A percentile compares a stretch with the other conserved stretches of the same genome.
These are phyloP conservation scores for Mycogone perniciosa DNA, from an alignment of 2,329 filamentous ascomycete species.

Conservation along the genomic window DNA sequence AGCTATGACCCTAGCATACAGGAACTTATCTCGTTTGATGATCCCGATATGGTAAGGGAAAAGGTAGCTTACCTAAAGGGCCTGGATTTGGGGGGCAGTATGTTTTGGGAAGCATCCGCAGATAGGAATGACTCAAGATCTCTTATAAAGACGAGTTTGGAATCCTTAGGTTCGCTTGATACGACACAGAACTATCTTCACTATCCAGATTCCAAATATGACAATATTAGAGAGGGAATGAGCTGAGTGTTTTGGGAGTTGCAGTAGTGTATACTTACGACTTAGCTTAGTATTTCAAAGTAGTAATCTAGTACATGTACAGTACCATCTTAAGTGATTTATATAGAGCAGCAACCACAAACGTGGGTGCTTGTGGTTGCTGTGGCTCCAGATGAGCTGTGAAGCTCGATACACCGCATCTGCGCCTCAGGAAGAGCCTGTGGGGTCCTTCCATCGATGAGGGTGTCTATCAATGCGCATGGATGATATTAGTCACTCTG, in stretches of 20 bases:
- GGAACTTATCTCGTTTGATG: slow-evolving; percentile 69
- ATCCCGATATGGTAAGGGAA: slow-evolving; percentile 47
- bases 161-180: slow-evolving; percentile 38
- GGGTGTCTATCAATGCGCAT: too few relatives aligned
- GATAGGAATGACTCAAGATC: slow-evolving; percentile 56
- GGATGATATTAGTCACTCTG: too few relatives aligned
- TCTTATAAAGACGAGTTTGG: slow-evolving; percentile 48
- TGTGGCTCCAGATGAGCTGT: too few relatives aligned
- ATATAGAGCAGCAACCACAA: too few relatives aligned
- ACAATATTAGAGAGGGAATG: slow-evolving; percentile 40
- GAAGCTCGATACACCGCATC: too few relatives aligned
- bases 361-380: too few relatives aligned
- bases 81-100: slow-evolving; percentile 62
- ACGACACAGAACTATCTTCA: slow-evolving; percentile 41
- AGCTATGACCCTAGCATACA: slow-evolving; percentile 56
- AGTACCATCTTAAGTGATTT: too few relatives aligned
- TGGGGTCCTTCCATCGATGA: too few relatives aligned
- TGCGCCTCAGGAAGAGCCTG: too few relatives aligned
- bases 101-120: slow-evolving; percentile 80
- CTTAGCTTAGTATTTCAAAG: too few relatives aligned
- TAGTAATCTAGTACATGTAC: too few relatives aligned
- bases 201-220: slow-evolving; percentile 50
- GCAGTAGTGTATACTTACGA: too few relatives aligned
- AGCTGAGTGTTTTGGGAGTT: slow-evolving; percentile 7
- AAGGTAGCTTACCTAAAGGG: slow-evolving; percentile 62